phyloP scores from a whole-genome alignment of 768 basidiomycete species.

The Hygrophorus russula region DNA sequence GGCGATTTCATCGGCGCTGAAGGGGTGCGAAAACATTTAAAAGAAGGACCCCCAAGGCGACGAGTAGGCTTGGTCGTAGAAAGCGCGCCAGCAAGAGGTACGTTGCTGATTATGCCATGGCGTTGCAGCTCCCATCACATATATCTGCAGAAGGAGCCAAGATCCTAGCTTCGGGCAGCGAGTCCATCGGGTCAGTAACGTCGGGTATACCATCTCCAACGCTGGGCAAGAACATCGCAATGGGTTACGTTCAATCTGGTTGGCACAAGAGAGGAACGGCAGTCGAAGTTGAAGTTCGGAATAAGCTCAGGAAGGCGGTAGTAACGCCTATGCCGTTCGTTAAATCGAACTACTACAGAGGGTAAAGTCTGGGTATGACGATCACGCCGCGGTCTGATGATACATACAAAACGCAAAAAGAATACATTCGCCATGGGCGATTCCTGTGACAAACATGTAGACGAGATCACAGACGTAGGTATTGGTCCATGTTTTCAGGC shows the following conservation, averaged over 20 bases:
- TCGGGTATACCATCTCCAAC: conserved; percentile 96
- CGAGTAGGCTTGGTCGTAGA: conserved; percentile 78
- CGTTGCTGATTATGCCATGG: conserved; percentile 16
- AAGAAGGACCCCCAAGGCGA: conserved; percentile 64
- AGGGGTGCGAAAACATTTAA: conserved; percentile 61
- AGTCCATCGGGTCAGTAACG: conserved; percentile 70
- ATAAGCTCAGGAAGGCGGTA: conserved; percentile 62
- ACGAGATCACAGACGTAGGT: too few species aligned
- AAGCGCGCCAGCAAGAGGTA: conserved; percentile 79
- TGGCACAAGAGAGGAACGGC: conserved; percentile 88
- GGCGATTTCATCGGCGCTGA: conserved; percentile 75
- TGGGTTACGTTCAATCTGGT: conserved; percentile 81
- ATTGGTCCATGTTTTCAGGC: too few species aligned
- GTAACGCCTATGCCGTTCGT: conserved; percentile 85
- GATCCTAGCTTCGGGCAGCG: conserved; percentile 45
- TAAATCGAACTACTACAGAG: conserved; percentile 72
- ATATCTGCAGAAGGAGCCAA: conserved; percentile 58
- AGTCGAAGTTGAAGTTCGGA: conserved; percentile 76
- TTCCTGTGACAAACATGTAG: too few species aligned
- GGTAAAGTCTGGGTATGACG: too few species aligned
- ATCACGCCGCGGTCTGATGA: too few species aligned
- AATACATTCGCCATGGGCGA: too few species aligned
- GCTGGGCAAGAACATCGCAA: conserved; percentile 84
- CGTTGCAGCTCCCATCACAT: conserved; percentile 1
- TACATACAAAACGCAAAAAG: too few species aligned